Evolutionary conservation across 257 asterid species (phyloP).

Genomic region (Solanum ossicruentum): DNA sequence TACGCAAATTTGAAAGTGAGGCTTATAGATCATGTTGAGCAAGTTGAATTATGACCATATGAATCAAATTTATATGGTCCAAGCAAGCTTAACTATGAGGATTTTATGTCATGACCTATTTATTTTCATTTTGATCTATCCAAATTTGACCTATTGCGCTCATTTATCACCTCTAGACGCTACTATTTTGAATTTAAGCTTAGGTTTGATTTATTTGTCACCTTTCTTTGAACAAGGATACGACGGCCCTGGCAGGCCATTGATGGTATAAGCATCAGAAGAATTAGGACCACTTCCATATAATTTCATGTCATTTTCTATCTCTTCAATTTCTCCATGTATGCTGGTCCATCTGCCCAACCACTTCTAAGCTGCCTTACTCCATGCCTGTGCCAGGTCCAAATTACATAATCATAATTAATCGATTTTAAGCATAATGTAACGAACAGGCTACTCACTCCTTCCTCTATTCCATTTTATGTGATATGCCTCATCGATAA

Average conservation of each 20-base stretch:
- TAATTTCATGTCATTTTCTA: conserved; percentile 43
- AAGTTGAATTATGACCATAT: not conserved
- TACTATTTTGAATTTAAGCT: not conserved
- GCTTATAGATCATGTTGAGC: too few relatives aligned
- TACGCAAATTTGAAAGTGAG: too few relatives aligned
- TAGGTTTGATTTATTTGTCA: not conserved
- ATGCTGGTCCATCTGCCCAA: conserved; percentile 90
- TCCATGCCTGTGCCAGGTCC: conserved; percentile 48
- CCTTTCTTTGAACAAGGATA: conserved; percentile 64
- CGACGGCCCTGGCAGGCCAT: conserved; percentile 79
- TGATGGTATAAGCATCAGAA: conserved; percentile 83
- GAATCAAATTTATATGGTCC: not conserved
- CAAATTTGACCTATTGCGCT: not conserved
- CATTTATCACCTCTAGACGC: not conserved
- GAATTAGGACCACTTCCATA: conserved; percentile 66
- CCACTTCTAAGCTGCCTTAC: conserved; percentile 51
- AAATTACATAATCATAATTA: not conserved
- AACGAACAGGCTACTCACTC: not conserved
- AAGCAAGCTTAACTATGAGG: not conserved
- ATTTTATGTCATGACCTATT: not conserved
- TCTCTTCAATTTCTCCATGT: conserved; percentile 35
- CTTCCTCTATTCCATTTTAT: not conserved
- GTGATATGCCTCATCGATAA: not conserved
- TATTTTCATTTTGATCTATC: not conserved
- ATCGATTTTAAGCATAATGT: not conserved